Percentiles rank a stretch among this genome's conserved stretches.
Conservation (phyloP, 495 filamentous ascomycete genomes). For the Bacidia rubella region DNA sequence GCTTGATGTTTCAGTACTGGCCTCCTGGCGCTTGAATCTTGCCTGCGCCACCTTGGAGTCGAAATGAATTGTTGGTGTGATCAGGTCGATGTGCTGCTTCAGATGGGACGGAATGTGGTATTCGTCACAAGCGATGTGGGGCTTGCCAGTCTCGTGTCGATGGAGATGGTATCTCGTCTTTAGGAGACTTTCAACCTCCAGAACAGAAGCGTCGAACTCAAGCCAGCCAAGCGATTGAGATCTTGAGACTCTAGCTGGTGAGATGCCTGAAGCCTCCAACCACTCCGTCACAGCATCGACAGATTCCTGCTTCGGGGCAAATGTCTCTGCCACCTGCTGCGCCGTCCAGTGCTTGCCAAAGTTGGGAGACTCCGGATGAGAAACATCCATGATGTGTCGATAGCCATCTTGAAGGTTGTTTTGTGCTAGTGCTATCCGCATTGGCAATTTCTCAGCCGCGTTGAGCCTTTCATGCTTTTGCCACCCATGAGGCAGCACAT, state of each 20-base stretch:
- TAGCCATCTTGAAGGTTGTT: slow-evolving; percentile 38
- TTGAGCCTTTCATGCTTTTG: slow-evolving; percentile 21
- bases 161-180: slow-evolving; percentile 47
- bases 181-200: slow-evolving; percentile 43
- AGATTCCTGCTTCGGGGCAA: slow-evolving; percentile 30
- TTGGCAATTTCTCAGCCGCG: slow-evolving; percentile 29
- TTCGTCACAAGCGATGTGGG: slow-evolving; percentile 36
- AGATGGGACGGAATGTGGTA: slow-evolving; percentile 42
- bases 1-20: neutral
- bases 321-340: slow-evolving; percentile 37
- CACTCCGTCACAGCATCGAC: slow-evolving; percentile 34
- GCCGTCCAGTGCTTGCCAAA: slow-evolving; percentile 41
- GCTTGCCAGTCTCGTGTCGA: slow-evolving; percentile 32
- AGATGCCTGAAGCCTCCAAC: slow-evolving; percentile 38
- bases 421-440: slow-evolving; percentile 43
- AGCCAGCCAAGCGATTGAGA: slow-evolving; percentile 35
- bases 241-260: slow-evolving; percentile 30
- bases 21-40: neutral
- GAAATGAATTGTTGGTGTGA: slow-evolving; percentile 35
- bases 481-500: slow-evolving; percentile 25
- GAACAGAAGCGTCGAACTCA: slow-evolving; percentile 36
- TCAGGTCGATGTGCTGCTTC: slow-evolving; percentile 42
- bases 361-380: slow-evolving; percentile 31
- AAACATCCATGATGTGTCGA: slow-evolving; percentile 42
- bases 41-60: slow-evolving; percentile 18